Evolutionary conservation across 495 filamentous ascomycete species (phyloP).

Genomic region (Hypoxylon trugodes): DNA sequence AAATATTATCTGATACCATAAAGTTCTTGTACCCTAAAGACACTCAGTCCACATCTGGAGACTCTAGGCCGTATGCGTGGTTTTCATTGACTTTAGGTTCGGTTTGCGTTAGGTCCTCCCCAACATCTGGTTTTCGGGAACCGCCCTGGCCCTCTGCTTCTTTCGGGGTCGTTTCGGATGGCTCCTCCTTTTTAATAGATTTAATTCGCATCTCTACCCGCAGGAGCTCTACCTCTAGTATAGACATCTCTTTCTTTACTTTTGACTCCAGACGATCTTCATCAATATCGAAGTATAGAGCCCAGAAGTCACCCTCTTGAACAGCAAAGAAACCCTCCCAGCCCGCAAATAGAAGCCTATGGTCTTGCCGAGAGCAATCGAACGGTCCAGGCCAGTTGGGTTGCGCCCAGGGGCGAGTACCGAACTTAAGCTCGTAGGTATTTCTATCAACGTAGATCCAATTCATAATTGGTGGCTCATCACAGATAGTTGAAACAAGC

Average conservation of each 20-base stretch:
- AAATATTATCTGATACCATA: too few relatives aligned
- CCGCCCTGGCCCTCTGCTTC: background rate
- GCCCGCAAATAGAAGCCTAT: slow-evolving; percentile 55
- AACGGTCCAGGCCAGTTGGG: slow-evolving; percentile 55
- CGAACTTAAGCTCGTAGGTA: slow-evolving; percentile 61
- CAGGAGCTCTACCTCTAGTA: slow-evolving; percentile 53
- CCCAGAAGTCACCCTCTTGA: slow-evolving; percentile 54
- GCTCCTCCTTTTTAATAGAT: slow-evolving; percentile 16
- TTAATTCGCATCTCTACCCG: slow-evolving; percentile 51
- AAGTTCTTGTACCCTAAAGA: too few relatives aligned
- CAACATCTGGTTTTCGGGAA: background rate
- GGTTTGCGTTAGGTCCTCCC: background rate
- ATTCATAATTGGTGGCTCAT: slow-evolving; percentile 61
- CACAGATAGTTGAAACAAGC: slow-evolving; percentile 57
- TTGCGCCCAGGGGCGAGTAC: slow-evolving; percentile 49
- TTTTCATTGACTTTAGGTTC: background rate
- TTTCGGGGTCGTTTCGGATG: background rate
- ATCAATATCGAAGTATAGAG: slow-evolving; percentile 59
- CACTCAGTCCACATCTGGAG: slow-evolving; percentile 34
- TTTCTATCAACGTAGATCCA: slow-evolving; percentile 62
- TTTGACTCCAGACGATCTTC: slow-evolving; percentile 52
- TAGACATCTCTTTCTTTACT: slow-evolving; percentile 40
- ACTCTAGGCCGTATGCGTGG: background rate
- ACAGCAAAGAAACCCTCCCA: slow-evolving; percentile 63
- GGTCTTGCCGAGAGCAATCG: slow-evolving; percentile 56